Evolutionary conservation across 805 yeast genomes (phyloP), one percentile per base, ranked within the genome.

Genomic region (Cephaloascus fragrans): DNA sequence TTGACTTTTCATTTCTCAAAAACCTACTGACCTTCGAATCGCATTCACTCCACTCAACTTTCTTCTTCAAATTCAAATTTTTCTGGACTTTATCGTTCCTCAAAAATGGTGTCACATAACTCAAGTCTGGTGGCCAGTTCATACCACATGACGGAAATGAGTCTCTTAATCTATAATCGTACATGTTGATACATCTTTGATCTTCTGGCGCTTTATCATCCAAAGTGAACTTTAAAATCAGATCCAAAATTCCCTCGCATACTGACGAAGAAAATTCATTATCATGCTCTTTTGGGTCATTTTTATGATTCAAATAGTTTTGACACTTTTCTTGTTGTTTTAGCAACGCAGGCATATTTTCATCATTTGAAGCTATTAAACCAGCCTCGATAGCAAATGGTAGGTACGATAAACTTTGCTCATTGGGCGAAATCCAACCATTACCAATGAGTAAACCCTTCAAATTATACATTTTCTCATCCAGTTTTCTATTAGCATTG

Each of bases 381-480:
- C 79, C 80, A 14, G 75, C 68, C 16, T 77, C 69, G 19, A 77
- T 45, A 0, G 83, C 71, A 56, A 74, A 88, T 2, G 94, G 94
- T 28, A 84, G 58, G 48, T 82, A 85, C 15, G 95, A 76, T 43
- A 86, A 66, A 38, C 90, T 80, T 63, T 93, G 98, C 34, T 74
- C 71, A 44, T 80, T 75, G 1, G 97, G 97, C 36, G 87, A 89
- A 12, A 89, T 76, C 95, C 96, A 90, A 1, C 96, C 97, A 59
- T 90, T 90, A 14, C 96, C 96, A 41, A 93, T 80, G 45, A 88
- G 46, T 6, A 87, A 54, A 0, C 90, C 93, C 43, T 73, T 66
- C 41, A 89, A 56, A 40, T 79, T 65, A 36, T 52, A 34, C 31
- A 52, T 41, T 8, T 20, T 20, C 20, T 16, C 5, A 12, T 23